Percentiles rank a stretch among this genome's conserved stretches.
Evolutionary conservation across 306 rosid genomes (phyloP).

Genomic region (Geum urbanum): DNA sequence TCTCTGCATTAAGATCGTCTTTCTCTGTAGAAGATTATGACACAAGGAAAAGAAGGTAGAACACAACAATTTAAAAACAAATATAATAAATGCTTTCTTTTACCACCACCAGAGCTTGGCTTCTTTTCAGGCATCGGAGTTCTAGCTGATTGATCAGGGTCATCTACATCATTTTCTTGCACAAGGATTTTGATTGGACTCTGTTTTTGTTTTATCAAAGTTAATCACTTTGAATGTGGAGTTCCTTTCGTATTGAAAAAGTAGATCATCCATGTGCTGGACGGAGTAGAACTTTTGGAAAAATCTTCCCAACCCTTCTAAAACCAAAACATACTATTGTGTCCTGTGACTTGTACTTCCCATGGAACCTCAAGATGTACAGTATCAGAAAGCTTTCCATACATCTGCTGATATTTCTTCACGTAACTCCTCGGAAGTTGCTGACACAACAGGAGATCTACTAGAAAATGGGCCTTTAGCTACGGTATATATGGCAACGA

Average conservation of each 20-base stretch:
- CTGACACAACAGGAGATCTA: slow-evolving; percentile 1
- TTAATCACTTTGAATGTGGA: slow-evolving; percentile 3
- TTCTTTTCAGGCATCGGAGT: not conserved
- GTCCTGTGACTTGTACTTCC: not conserved
- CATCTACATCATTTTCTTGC: not conserved
- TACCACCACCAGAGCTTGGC: not conserved
- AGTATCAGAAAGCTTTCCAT: not conserved
- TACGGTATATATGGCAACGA: too few species aligned
- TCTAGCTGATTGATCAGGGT: not conserved
- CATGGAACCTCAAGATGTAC: slow-evolving; percentile 9
- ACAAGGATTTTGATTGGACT: not conserved
- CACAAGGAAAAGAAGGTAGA: too few species aligned
- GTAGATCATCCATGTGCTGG: not conserved
- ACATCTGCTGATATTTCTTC: not conserved
- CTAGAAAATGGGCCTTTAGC: too few species aligned
- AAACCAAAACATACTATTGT: not conserved
- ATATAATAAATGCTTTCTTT: not conserved
- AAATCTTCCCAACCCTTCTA: slow-evolving; percentile 11
- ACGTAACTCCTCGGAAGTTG: not conserved
- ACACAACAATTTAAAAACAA: not conserved
- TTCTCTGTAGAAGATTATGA: not conserved
- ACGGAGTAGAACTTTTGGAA: not conserved
- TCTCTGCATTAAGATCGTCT: not conserved
- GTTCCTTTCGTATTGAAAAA: slow-evolving; percentile 1
- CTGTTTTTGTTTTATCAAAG: slow-evolving; percentile 1